Conservation (phyloP, 1,284 basidiomycete genomes). For the Melampsora americana region DNA sequence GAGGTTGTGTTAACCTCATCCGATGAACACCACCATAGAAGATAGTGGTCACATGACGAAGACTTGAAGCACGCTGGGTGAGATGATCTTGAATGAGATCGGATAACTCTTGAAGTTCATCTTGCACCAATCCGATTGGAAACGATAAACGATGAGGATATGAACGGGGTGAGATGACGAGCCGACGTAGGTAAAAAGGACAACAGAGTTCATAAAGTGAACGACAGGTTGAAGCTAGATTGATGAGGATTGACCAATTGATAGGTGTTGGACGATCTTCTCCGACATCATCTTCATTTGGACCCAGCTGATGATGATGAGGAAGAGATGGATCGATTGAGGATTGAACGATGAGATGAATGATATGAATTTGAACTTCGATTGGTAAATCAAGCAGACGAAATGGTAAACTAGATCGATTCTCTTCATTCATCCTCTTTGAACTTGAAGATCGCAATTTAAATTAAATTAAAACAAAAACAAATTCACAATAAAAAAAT, state of each 20-base stretch:
- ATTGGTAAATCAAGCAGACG: conserved; percentile 7
- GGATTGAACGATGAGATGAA: background rate
- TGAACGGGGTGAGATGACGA: background rate
- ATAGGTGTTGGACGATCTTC: background rate
- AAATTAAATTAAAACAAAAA: too few relatives aligned
- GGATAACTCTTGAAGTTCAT: too few relatives aligned
- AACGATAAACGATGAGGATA: too few relatives aligned
- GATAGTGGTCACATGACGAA: background rate
- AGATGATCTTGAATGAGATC: too few relatives aligned
- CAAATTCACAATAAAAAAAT: too few relatives aligned
- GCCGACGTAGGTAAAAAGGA: background rate
- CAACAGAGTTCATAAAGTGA: background rate
- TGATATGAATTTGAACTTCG: conserved; percentile 1
- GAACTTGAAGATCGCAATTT: too few relatives aligned
- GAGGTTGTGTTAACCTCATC: background rate
- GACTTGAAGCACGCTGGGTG: too few relatives aligned
- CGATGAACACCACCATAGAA: background rate
- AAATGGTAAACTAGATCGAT: too few relatives aligned
- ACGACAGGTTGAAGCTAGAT: background rate
- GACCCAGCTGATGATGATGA: too few relatives aligned
- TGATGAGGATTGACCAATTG: background rate
- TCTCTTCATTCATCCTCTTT: too few relatives aligned
- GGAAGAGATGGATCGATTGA: background rate
- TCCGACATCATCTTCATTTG: background rate
- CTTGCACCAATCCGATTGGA: too few relatives aligned